Conservation (phyloP, 495 filamentous ascomycete genomes). For the Immersiella caudata region DNA sequence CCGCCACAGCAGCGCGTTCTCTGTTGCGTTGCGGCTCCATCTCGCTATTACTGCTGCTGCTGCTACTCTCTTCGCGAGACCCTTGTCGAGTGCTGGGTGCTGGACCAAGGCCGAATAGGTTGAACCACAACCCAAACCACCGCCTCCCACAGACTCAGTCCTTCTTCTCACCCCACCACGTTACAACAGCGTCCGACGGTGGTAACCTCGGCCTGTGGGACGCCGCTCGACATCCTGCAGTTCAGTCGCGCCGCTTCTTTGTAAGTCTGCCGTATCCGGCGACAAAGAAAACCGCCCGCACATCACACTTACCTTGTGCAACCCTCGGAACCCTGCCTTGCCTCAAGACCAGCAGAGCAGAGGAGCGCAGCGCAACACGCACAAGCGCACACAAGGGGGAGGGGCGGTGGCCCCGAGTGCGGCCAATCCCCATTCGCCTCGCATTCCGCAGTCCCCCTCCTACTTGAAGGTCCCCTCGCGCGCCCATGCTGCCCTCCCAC, state of each 20-base stretch:
- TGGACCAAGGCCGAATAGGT: not conserved
- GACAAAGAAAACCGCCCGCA: not conserved
- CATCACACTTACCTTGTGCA: not conserved
- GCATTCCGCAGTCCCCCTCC: not conserved
- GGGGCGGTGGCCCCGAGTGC: not conserved
- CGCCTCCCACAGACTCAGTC: not conserved
- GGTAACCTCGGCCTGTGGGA: not conserved
- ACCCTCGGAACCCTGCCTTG: not conserved
- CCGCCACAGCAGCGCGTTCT: not conserved
- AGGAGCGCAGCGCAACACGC: not conserved
- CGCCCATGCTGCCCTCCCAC: not conserved
- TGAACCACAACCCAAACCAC: not conserved
- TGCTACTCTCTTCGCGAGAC: not conserved
- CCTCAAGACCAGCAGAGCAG: not conserved
- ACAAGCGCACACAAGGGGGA: not conserved
- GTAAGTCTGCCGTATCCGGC: not conserved
- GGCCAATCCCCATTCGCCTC: not conserved
- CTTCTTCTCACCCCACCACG: not conserved
- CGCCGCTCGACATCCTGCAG: not conserved
- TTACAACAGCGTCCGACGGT: not conserved
- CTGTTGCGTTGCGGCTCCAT: not conserved
- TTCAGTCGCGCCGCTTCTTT: not conserved
- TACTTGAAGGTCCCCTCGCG: conserved; percentile 1
- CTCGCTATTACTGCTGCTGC: not conserved
- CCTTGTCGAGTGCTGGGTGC: not conserved